These are phyloP conservation scores for Cucurbita pepo DNA, from an alignment of 306 rosid genomes.

Conservation along the genomic window DNA sequence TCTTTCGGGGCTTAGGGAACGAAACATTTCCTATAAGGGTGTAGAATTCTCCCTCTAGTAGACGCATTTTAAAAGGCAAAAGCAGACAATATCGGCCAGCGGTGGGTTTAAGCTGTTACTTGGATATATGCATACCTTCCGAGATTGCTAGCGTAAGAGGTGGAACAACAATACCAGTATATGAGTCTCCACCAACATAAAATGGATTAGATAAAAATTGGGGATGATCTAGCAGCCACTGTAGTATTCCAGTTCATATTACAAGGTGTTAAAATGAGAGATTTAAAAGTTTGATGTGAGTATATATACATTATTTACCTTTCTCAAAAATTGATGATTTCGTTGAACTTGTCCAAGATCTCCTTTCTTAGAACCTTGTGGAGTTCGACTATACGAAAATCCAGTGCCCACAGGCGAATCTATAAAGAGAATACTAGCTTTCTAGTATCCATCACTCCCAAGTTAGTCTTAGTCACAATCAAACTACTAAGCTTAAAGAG, in stretches of 20 bases:
- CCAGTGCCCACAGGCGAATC: conserved; percentile 61
- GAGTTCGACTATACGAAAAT: conserved; percentile 38
- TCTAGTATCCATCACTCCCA: conserved; percentile 11
- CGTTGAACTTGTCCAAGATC: conserved; percentile 26
- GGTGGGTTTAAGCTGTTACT: too few relatives aligned
- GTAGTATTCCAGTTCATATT: conserved; percentile 1
- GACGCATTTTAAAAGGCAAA: too few relatives aligned
- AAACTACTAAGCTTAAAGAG: neutral
- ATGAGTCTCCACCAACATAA: conserved; percentile 60
- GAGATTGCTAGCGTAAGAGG: conserved; percentile 29
- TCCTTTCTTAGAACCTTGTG: conserved; percentile 10
- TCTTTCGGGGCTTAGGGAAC: too few relatives aligned
- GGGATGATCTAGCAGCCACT: conserved; percentile 67
- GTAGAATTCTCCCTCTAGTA: too few relatives aligned
- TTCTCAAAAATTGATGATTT: conserved; percentile 33
- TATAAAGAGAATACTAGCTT: conserved; percentile 37
- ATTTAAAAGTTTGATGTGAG: too few relatives aligned
- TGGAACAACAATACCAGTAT: conserved; percentile 52
- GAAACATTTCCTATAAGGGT: too few relatives aligned
- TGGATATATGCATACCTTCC: conserved; percentile 22
- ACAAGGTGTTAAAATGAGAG: too few relatives aligned
- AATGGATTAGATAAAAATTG: conserved; percentile 28
- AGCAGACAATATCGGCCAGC: too few relatives aligned
- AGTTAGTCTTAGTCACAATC: too few relatives aligned
- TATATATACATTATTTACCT: conserved; percentile 10